Conservation (phyloP, 2,329 filamentous ascomycete genomes). For the Fusarium oxysporum region DNA sequence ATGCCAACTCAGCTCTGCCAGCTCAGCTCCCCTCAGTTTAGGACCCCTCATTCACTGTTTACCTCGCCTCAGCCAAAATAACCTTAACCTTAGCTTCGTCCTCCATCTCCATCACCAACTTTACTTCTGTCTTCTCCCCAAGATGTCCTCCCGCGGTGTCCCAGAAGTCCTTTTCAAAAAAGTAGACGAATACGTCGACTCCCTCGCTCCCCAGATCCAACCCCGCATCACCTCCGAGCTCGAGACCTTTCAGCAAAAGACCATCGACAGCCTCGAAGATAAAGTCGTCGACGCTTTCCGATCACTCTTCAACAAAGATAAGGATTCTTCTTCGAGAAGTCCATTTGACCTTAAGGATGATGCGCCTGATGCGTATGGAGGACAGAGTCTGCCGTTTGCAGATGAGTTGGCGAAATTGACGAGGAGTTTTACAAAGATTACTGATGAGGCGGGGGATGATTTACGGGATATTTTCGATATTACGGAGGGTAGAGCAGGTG, state of each 20-base stretch:
- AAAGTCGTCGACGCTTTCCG: slow-evolving; percentile 59
- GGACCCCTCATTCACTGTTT: not conserved
- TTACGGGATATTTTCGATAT: slow-evolving; percentile 58
- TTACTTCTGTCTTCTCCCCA: not conserved
- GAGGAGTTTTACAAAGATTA: slow-evolving; percentile 54
- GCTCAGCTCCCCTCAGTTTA: slow-evolving; percentile 12
- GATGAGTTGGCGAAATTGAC: slow-evolving; percentile 58
- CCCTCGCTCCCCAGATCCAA: slow-evolving; percentile 59
- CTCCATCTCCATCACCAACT: not conserved
- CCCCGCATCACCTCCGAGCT: slow-evolving; percentile 59
- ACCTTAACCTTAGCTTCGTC: slow-evolving; percentile 7
- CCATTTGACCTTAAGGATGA: slow-evolving; percentile 48
- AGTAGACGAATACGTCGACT: slow-evolving; percentile 61
- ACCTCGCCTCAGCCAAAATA: not conserved
- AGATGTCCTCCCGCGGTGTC: slow-evolving; percentile 54
- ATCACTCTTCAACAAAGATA: slow-evolving; percentile 56
- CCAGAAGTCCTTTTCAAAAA: slow-evolving; percentile 58
- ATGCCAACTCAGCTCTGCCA: slow-evolving; percentile 16
- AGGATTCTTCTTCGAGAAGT: slow-evolving; percentile 35
- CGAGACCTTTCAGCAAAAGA: slow-evolving; percentile 57
- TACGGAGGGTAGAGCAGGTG: slow-evolving; percentile 48
- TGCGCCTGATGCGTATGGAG: slow-evolving; percentile 56
- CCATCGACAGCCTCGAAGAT: slow-evolving; percentile 59
- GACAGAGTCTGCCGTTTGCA: slow-evolving; percentile 58
- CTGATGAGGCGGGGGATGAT: slow-evolving; percentile 57